Evolutionary conservation across 306 rosid species (phyloP), one percentile per base, ranked within the genome.

Genomic region (Sindora glabra): DNA sequence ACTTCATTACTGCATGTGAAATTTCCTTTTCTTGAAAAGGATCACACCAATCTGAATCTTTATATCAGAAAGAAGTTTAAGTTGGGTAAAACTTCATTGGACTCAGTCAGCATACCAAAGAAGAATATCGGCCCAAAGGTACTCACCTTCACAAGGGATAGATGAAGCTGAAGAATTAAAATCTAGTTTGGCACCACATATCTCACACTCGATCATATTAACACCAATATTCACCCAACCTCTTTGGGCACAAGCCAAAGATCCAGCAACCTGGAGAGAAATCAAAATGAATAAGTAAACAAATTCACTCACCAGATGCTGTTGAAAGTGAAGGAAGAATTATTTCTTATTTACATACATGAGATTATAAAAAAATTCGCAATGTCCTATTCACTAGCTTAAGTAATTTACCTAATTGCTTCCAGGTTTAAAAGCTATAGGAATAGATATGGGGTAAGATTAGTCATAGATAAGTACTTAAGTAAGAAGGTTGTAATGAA

Each of bases 191-290:
- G 79, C 84, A 44, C 74, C 73, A 38, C 99, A 94, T 48, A 87
- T 62, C 67, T 94, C 96, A 64, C 99, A 94, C 71, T 74, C 90
- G 71, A 94, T 79, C 69, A 81, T 86, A 56, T 78, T 74, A 48
- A 78, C 83, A 65, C 82, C 94, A 25, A 77, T 74, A 77, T 73
- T 80, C 57, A 86, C 79, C 99, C 99, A 94, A 67, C 99, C 99
- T 75, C 87, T 86, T 72, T 78, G 85, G 25, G 99, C 97, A 82
- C 94, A 94, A 60, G 86, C 86, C 80, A 84, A 71, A 3, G 90
- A 73, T 60, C 86, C 82, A 63, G 73, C 59, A 68, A 72, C 75
- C 82, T 72, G 59, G 65, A 72, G 67, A 71, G 44, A 48, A 19
- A 54, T 10, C 54, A 44, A 32, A 47, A 42, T 21, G 29, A 30